Percentiles rank a stretch among this genome's conserved stretches.
Evolutionary conservation across 2,329 filamentous ascomycete genomes (phyloP).

Genomic region (Allantophomopsis cytisporea): DNA sequence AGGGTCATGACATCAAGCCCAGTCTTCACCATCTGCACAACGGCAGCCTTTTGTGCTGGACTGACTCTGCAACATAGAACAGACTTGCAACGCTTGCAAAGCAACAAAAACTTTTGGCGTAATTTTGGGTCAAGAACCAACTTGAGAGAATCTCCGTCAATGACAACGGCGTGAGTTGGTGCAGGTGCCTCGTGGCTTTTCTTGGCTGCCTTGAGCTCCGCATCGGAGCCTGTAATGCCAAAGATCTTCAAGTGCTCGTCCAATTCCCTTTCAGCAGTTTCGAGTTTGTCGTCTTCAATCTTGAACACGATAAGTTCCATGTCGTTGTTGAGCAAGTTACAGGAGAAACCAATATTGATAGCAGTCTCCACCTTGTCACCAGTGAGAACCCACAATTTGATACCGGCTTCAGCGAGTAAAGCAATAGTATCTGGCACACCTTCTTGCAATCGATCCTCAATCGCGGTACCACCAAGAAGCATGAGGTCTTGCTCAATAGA

Average conservation of each 20-base stretch:
- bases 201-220: conserved; percentile 67
- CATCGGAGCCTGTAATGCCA: conserved; percentile 68
- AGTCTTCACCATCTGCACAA: conserved; percentile 89
- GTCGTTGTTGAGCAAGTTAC: conserved; percentile 91
- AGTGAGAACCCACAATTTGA: conserved; percentile 96
- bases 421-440: conserved; percentile 94
- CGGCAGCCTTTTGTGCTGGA: conserved; percentile 83
- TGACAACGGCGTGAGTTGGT: conserved; percentile 82
- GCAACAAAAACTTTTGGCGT: conserved; percentile 82
- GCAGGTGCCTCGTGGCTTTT: conserved; percentile 76
- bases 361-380: conserved; percentile 98
- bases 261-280: conserved; percentile 54
- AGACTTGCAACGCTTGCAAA: conserved; percentile 95
- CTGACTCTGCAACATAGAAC: conserved; percentile 95
- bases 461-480: conserved; percentile 85
- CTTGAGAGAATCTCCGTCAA: conserved; percentile 88
- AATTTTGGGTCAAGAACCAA: conserved; percentile 71
- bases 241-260: conserved; percentile 63
- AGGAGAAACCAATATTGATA: conserved; percentile 99
- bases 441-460: conserved; percentile 93
- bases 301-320: conserved; percentile 95
- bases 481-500: conserved; percentile 81
- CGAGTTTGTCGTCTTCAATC: conserved; percentile 57
- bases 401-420: conserved; percentile 80
- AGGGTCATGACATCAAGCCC: conserved; percentile 94